These are phyloP conservation scores for Lithohypha guttulata DNA, from an alignment of 2,329 filamentous ascomycete genomes.

Conservation along the genomic window DNA sequence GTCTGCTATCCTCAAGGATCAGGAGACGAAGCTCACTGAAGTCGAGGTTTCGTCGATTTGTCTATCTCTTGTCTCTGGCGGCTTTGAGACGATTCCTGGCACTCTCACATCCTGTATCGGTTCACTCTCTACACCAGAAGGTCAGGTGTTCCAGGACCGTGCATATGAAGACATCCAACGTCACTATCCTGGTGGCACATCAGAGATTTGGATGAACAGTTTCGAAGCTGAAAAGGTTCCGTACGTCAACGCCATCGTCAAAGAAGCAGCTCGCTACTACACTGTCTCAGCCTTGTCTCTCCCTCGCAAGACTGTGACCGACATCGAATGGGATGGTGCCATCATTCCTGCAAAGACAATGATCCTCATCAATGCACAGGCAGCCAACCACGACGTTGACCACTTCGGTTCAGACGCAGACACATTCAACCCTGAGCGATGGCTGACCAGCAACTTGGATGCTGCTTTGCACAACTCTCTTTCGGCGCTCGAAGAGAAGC, in stretches of 20 bases:
- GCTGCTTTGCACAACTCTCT: conserved; percentile 20
- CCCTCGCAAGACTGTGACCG: conserved; percentile 55
- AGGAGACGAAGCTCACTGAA: conserved; percentile 52
- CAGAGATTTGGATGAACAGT: conserved; percentile 56
- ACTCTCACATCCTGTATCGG: conserved; percentile 65
- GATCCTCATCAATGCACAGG: conserved; percentile 65
- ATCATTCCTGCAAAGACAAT: conserved; percentile 61
- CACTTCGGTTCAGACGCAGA: conserved; percentile 49
- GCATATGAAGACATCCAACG: conserved; percentile 57
- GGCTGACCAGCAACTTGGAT: conserved; percentile 38
- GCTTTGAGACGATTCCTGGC: conserved; percentile 64
- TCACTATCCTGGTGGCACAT: conserved; percentile 43
- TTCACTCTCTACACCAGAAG: conserved; percentile 51
- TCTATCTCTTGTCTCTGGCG: conserved; percentile 63
- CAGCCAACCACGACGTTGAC: conserved; percentile 54
- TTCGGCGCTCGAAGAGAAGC: conserved; percentile 32
- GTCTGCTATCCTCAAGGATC: conserved; percentile 55
- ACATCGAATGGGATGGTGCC: conserved; percentile 54
- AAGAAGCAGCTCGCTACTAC: conserved; percentile 64
- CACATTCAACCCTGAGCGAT: conserved; percentile 55
- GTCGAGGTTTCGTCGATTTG: conserved; percentile 66
- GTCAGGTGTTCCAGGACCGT: conserved; percentile 55
- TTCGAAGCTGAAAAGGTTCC: conserved; percentile 58
- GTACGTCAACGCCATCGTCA: conserved; percentile 62
- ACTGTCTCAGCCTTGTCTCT: conserved; percentile 64